These are phyloP conservation scores for Quercus alba DNA, from an alignment of 306 rosid genomes.

Conservation along the genomic window DNA sequence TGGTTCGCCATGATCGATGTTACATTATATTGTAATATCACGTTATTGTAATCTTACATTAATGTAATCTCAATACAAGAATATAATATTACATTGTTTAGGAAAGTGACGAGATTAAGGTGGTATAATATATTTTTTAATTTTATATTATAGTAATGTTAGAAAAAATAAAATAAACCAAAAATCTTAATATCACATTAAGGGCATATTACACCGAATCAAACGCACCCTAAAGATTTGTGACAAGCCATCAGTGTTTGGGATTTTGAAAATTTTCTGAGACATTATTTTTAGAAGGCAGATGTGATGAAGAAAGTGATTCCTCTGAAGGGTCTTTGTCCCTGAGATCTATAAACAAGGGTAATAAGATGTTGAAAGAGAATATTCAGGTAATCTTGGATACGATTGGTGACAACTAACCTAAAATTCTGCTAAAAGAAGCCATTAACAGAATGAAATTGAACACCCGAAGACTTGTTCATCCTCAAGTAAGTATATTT, in stretches of 20 bases:
- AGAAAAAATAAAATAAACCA: too few relatives aligned
- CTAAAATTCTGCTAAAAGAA: conserved; percentile 48
- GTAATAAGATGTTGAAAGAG: conserved; percentile 33
- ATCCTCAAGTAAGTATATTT: conserved; percentile 62
- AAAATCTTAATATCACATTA: too few relatives aligned
- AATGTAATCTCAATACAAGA: too few relatives aligned
- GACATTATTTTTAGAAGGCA: conserved; percentile 22
- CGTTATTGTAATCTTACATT: too few relatives aligned
- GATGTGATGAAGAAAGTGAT: conserved; percentile 17
- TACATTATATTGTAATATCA: too few relatives aligned
- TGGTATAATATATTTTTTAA: too few relatives aligned
- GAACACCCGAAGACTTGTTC: conserved; percentile 79
- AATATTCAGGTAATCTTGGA: conserved; percentile 41
- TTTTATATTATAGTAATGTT: too few relatives aligned
- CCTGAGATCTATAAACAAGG: conserved; percentile 24
- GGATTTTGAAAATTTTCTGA: conserved; percentile 66
- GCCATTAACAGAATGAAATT: conserved; percentile 76
- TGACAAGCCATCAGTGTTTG: conserved; percentile 85
- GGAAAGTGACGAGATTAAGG: too few relatives aligned
- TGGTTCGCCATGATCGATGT: too few relatives aligned
- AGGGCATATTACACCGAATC: too few relatives aligned
- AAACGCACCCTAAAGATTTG: conserved; percentile 31
- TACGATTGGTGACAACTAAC: conserved; percentile 33
- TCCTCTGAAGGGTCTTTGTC: conserved; percentile 21
- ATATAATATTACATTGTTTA: too few relatives aligned